Evolutionary conservation across 73 alveolate genomes (phyloP), one percentile per base, ranked within the genome.

Genomic region (Blepharisma stoltei): DNA sequence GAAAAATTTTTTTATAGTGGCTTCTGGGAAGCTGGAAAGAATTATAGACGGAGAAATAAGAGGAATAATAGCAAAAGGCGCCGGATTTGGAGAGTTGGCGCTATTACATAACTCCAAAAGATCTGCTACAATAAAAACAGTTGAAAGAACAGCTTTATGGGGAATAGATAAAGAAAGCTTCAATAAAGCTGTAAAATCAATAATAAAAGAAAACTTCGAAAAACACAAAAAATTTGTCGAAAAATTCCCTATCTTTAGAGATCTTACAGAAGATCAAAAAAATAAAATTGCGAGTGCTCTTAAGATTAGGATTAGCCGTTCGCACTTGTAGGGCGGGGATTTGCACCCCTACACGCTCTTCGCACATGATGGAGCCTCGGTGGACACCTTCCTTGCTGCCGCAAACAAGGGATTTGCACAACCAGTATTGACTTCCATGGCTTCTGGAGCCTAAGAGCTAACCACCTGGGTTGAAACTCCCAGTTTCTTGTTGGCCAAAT

Each of bases 31-130:
- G 2, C 5, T 69, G 27, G 79, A 69, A 69, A 43, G 11, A 7
- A 11, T 44, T 69, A 53, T 44, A 14, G 45, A 46, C n/a, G 67
- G 11, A 0, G 45, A 69, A 23, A 43, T n/a, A 3, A 43, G 2
- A n/a, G 79, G 54, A 14, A 0, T n/a, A 0, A 1, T 44, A 7
- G 2, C 23, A 3, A 71, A 7, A 14, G 79, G 79, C 14, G 6
- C 20, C 25, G 27, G 18, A 9, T 69, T 69, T 43, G 79, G 79
- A 9, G 79, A 69, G 5, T 20, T 69, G 11, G 79, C 79, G 1
- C 5, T 69, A 7, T 14, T 69, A 18, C 79, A 44, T n/a, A 25
- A 69, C 23, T n/a, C 41, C 0, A 25, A n/a, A 18, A 18, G 60
- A 9, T 11, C 55, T 7, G 79, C 71, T 14, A 69, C 79, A 0